A percentile compares a stretch with the other conserved stretches of the same genome.
Evolutionary conservation across 257 asterid genomes (phyloP).

Genomic region (Cynanchum wilfordii): DNA sequence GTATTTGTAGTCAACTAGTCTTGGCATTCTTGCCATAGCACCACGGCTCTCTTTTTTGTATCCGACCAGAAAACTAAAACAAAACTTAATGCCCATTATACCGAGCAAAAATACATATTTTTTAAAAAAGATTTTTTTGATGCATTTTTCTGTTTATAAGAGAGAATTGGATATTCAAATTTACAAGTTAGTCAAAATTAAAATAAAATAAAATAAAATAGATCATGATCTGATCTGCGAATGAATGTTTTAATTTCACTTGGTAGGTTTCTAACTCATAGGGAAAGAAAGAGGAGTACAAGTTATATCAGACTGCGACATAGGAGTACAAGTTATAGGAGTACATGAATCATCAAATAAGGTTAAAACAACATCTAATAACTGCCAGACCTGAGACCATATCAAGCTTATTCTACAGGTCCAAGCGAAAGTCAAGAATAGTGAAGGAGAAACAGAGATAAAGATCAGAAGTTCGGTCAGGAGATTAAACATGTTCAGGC

Average conservation of each 20-base stretch:
- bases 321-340: no score
- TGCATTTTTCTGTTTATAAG: no score
- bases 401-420: background rate
- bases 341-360: background rate
- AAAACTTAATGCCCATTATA: no score
- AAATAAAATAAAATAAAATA: no score
- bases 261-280: background rate
- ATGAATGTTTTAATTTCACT: background rate
- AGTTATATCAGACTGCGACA: background rate
- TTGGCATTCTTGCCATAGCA: no score
- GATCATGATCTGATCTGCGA: no score
- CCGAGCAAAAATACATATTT: no score
- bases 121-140: no score
- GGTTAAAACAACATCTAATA: background rate
- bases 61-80: no score
- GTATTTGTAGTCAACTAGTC: background rate
- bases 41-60: no score
- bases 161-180: no score
- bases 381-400: background rate
- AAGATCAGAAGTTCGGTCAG: background rate
- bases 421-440: background rate
- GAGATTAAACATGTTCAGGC: slow-evolving; percentile 22
- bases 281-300: background rate
- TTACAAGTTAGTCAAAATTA: no score
- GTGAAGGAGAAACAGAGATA: background rate